phyloP scores from a whole-genome alignment of 495 filamentous ascomycete species.

The Hypomontagnella submonticulosa region DNA sequence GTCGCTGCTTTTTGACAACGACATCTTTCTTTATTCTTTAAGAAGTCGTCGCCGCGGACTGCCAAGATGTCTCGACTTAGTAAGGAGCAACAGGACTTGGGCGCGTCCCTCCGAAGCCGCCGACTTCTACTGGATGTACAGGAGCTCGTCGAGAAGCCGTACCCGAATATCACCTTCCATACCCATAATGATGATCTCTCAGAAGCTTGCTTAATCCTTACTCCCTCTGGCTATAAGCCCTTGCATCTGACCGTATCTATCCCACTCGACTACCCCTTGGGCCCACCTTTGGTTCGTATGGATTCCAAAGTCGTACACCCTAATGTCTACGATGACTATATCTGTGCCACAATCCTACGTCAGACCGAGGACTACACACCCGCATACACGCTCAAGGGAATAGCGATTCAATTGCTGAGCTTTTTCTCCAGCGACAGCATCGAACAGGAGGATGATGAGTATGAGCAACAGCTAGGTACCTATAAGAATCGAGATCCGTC shows the following conservation, averaged over 20 bases:
- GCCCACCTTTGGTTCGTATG: conserved; percentile 56
- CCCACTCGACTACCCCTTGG: conserved; percentile 54
- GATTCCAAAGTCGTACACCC: conserved; percentile 65
- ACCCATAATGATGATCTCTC: conserved; percentile 50
- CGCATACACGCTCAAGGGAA: conserved; percentile 63
- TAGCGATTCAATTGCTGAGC: conserved; percentile 66
- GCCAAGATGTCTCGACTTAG: conserved; percentile 1
- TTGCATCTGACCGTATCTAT: conserved; percentile 52
- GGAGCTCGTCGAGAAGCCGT: conserved; percentile 59
- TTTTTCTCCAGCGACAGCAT: conserved; percentile 66
- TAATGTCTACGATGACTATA: conserved; percentile 60
- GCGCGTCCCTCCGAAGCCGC: conserved; percentile 26
- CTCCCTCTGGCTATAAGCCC: conserved; percentile 47
- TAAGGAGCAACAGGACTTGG: not conserved
- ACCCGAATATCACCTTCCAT: conserved; percentile 57
- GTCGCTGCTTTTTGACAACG: too few relatives aligned
- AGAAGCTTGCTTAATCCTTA: conserved; percentile 54
- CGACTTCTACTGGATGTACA: conserved; percentile 57
- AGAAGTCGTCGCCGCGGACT: not conserved
- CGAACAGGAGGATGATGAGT: conserved; percentile 49
- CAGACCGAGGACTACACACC: conserved; percentile 55
- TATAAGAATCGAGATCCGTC: not conserved
- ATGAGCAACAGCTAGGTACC: not conserved
- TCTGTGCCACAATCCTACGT: conserved; percentile 62
- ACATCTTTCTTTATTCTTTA: not conserved